Percentiles rank a stretch among this genome's conserved stretches.
Conservation (phyloP, 2,329 filamentous ascomycete species). For the Pseudonectria buxi region DNA sequence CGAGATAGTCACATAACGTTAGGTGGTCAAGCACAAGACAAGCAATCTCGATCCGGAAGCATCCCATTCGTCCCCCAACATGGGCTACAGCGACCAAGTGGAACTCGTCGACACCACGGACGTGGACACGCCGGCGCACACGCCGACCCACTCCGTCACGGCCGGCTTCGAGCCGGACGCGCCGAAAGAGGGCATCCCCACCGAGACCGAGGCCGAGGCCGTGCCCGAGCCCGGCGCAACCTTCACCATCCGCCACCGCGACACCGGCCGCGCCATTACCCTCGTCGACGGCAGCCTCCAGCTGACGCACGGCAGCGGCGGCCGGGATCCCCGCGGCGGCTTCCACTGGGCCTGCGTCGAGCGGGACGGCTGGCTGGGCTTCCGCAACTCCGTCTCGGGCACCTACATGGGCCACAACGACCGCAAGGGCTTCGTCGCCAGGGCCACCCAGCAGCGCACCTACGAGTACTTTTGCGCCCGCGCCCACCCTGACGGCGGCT, state of each 20-base stretch:
- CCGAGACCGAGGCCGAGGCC: too few species aligned
- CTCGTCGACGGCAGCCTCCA: constrained; percentile 22
- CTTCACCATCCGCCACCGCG: constrained; percentile 26
- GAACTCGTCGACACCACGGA: too few species aligned
- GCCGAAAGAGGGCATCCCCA: too few species aligned
- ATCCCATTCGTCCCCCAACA: too few species aligned
- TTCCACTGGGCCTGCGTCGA: constrained; percentile 33
- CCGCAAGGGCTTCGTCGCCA: constrained; percentile 15
- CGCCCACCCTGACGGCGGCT: constrained; percentile 25
- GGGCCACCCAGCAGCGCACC: constrained; percentile 14
- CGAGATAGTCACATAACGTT: too few species aligned
- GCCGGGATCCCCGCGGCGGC: constrained; percentile 11
- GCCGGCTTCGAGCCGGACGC: too few species aligned
- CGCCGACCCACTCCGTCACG: too few species aligned
- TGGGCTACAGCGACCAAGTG: too few species aligned
- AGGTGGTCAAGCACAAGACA: too few species aligned
- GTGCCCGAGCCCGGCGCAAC: constrained; percentile 20
- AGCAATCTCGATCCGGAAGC: too few species aligned
- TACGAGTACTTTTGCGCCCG: constrained; percentile 27
- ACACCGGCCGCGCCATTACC: constrained; percentile 22
- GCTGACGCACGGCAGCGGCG: constrained; percentile 12
- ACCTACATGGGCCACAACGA: constrained; percentile 28
- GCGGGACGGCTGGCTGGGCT: constrained; percentile 31
- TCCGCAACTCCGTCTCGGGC: constrained; percentile 27
- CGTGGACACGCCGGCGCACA: too few species aligned